Evolutionary conservation across 768 basidiomycete species (phyloP), one percentile per base, ranked within the genome.

Genomic region (Podaxis sp.): DNA sequence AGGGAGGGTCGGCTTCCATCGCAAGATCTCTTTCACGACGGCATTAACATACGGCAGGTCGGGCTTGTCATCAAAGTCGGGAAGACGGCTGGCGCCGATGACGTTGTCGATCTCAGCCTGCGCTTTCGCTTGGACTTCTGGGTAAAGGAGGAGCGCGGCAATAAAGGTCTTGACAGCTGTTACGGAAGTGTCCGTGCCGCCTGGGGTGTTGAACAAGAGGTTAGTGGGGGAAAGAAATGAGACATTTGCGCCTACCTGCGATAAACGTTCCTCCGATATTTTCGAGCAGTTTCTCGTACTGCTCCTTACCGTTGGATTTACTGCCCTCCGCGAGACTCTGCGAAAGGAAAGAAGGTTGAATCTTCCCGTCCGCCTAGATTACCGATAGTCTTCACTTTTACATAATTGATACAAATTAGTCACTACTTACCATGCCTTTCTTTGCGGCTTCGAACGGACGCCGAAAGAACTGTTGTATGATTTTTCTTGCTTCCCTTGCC

Each of bases 61-160:
- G 11, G 66, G 66, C 1, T 66, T 56, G 60, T 79, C 78, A n/a
- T 69, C 68, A 57, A 76, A 72, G 7, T 67, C 69, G 1, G 77
- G 78, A 3, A 80, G 69, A 8, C 76, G 71, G 22, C 66, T 60
- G 8, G 69, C 67, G 12, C 60, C 57, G 7, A 81, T 15, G n/a
- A 78, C 69, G 15, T 67, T 64, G 57, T 80, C 79, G 38, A 81
- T 69, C 67, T 81, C 79, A 38, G 70, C 75, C 44, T 77, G 78
- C 4, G 77, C 80, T 64, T 71, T 76, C 56, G 67, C 70, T 66
- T 72, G 78, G 13, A 53, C 69, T 2, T 74, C 75, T 0, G 80
- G 80, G 62, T 73, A 51, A 10, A 66, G 51, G 36, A 69, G 38
- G 41, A 69, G 62, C 0, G 56, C 33, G 6, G 37, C 53, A 6